A percentile compares a stretch with the other conserved stretches of the same genome.
Conservation (phyloP, 495 filamentous ascomycete species). For the Trichoderma reesei region DNA sequence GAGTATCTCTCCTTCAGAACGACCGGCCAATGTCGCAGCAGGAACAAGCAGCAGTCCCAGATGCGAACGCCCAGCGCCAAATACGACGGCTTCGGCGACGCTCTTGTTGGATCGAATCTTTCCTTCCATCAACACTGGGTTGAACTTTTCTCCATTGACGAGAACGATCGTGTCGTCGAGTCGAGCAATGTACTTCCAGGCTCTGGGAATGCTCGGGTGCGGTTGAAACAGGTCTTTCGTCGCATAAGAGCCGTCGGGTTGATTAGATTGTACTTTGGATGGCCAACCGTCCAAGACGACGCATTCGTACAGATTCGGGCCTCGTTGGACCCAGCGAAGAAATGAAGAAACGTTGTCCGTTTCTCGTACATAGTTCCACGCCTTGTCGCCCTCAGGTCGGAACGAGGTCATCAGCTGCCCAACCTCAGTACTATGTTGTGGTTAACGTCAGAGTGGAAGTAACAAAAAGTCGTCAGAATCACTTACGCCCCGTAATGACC, state of each 20-base stretch:
- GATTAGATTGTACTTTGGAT: slow-evolving; percentile 43
- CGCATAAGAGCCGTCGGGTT: slow-evolving; percentile 32
- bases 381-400: slow-evolving; percentile 30
- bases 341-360: slow-evolving; percentile 19
- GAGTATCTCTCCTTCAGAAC: slow-evolving; percentile 29
- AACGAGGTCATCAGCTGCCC: slow-evolving; percentile 49
- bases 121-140: slow-evolving; percentile 54
- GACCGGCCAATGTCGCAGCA: slow-evolving; percentile 20
- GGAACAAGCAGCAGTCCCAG: slow-evolving; percentile 48
- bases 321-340: slow-evolving; percentile 19
- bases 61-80: slow-evolving; percentile 41
- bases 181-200: slow-evolving; percentile 56
- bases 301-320: slow-evolving; percentile 25
- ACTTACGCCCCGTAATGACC: slow-evolving; percentile 33
- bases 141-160: slow-evolving; percentile 59
- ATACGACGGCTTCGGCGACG: slow-evolving; percentile 49
- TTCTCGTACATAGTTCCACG: slow-evolving; percentile 34
- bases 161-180: slow-evolving; percentile 56
- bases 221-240: slow-evolving; percentile 52
- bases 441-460: neutral
- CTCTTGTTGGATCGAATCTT: slow-evolving; percentile 39
- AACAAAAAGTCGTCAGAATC: neutral
- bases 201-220: slow-evolving; percentile 46
- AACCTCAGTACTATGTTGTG: slow-evolving; percentile 34
- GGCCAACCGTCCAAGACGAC: slow-evolving; percentile 43